Evolutionary conservation across 176 grass and related monocot genomes (phyloP), one percentile per base, ranked within the genome.

Genomic region (Rhynchospora pubera): DNA sequence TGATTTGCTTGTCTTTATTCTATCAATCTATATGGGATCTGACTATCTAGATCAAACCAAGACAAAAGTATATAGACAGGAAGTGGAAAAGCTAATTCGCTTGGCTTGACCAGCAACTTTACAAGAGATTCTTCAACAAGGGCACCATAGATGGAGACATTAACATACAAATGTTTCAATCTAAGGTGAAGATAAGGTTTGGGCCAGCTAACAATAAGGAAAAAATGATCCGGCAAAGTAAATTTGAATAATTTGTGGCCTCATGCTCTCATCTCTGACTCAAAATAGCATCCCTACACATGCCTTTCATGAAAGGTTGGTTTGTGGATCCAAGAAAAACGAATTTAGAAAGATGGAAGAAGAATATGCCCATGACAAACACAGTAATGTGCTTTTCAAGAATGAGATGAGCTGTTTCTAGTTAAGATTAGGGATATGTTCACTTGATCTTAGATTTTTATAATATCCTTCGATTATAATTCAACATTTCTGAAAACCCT

Each of bases 281-380:
- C 70, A 24, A 51, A 73, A 75, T 76, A 55, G 47, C 13, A 13
- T 52, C 48, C 30, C 34, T 48, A 66, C 14, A 62, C 60, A 48
- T 23, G 9, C 61, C 44, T 82, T 62, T 64, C 56, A 7, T 65
- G 75, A 79, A 79, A 80, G 65, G 21, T 48, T 79, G 84, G 77
- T 79, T 79, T 79, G 84, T 82, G 62, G 73, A 67, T 83, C 70
- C 26, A 53, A 59, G 61, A 61, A 76, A 65, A 64, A 4, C 39
- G 61, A 82, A 82, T 48, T 82, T 82, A 12, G 22, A 65, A 28
- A 66, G 18, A 50, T 82, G 6, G 18, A 79, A 16, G 10, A 59
- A 42, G 77, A 79, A 79, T 79, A 58, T 61, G 28, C 53, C 22
- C 71, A 24, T 76, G 48, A 76, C 9, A 76, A 76, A 53, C 23